A percentile compares a stretch with the other conserved stretches of the same genome.
Evolutionary conservation across 179 eudicot genomes (phyloP).

Genomic region (Beta macrorhiza): DNA sequence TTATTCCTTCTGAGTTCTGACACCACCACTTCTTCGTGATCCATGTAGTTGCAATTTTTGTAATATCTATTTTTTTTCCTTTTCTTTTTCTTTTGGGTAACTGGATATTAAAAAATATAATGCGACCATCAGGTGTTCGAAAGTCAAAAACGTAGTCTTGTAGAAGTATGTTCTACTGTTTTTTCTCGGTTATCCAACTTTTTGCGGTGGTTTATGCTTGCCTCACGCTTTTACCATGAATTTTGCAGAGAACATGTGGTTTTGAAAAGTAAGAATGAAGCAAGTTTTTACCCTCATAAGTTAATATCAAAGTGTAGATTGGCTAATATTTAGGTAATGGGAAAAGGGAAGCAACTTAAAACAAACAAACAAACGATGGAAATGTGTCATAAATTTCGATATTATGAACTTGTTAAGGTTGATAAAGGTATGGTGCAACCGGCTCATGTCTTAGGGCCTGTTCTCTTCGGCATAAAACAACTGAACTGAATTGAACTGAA

Average conservation of each 20-base stretch:
- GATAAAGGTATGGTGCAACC: too few species aligned
- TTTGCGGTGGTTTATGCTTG: conserved; percentile 25
- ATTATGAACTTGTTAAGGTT: too few species aligned
- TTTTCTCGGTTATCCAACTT: conserved; percentile 23
- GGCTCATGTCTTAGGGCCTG: too few species aligned
- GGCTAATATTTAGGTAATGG: neutral
- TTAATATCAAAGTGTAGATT: neutral
- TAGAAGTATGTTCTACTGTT: neutral
- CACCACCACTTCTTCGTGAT: conserved; percentile 33
- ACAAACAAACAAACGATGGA: too few species aligned
- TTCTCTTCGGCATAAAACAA: too few species aligned
- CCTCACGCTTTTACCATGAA: neutral
- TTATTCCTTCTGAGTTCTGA: conserved; percentile 36
- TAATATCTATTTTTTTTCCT: neutral
- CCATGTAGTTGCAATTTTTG: conserved; percentile 25
- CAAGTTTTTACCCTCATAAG: neutral
- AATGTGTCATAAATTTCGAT: too few species aligned
- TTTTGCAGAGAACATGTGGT: neutral
- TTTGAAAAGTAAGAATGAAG: neutral
- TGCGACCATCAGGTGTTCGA: conserved; percentile 21
- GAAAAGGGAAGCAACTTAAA: too few species aligned
- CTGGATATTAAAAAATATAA: neutral
- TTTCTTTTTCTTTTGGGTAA: too few species aligned
- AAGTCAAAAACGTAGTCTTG: conserved; percentile 29
- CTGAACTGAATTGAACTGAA: too few species aligned